These are phyloP conservation scores for Inonotus hispidus DNA, from an alignment of 1,284 basidiomycete species.

Conservation along the genomic window DNA sequence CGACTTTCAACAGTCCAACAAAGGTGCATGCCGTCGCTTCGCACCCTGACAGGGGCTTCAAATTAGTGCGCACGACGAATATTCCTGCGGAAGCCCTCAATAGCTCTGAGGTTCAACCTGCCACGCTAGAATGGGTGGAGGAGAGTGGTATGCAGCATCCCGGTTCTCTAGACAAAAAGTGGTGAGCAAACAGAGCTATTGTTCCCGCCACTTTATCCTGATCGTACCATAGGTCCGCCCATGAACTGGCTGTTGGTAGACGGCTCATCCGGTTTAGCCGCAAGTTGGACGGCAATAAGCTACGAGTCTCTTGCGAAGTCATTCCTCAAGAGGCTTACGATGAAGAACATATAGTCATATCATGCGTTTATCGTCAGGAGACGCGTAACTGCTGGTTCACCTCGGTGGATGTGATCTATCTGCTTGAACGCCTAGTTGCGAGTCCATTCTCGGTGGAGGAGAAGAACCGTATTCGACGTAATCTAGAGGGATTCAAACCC, in stretches of 20 bases:
- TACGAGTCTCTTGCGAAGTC: constrained; percentile 60
- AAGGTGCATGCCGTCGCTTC: background rate
- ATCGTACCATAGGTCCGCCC: constrained; percentile 42
- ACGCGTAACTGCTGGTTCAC: constrained; percentile 82
- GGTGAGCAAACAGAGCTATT: constrained; percentile 1
- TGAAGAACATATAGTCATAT: constrained; percentile 59
- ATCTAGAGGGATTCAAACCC: constrained; percentile 89
- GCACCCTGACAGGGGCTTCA: background rate
- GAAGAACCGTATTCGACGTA: constrained; percentile 93
- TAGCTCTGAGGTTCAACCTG: background rate
- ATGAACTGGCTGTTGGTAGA: constrained; percentile 54
- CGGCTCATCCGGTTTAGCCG: constrained; percentile 69
- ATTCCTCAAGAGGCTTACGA: constrained; percentile 57
- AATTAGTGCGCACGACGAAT: constrained; percentile 9
- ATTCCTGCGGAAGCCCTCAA: background rate
- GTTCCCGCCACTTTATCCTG: constrained; percentile 29
- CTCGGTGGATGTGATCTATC: constrained; percentile 91
- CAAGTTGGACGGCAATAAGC: constrained; percentile 51
- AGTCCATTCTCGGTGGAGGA: constrained; percentile 88
- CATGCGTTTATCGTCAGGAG: constrained; percentile 86
- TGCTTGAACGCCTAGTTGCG: constrained; percentile 85
- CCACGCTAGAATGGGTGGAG: constrained; percentile 15
- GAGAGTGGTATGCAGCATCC: constrained; percentile 20
- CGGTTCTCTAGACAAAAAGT: constrained; percentile 10
- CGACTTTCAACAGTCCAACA: background rate